Evolutionary conservation across 345 rosid genomes (phyloP), one percentile per base, ranked within the genome.

Genomic region (Brassica carinata): DNA sequence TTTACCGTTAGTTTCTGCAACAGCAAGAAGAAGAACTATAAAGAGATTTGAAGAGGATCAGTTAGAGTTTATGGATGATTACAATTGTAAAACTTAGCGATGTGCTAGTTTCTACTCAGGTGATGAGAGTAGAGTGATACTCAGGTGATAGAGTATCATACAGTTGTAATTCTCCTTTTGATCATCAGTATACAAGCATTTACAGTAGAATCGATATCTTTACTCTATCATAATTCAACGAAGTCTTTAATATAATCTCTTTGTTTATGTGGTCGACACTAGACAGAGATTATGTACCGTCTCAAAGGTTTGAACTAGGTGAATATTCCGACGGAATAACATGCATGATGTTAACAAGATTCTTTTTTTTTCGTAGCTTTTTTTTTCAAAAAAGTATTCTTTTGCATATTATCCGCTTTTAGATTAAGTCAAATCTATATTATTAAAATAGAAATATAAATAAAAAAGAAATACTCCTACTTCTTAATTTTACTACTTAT

Each of bases 301-400:
- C 8, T 48, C 71, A 5, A 19, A 65, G 38, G 51, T 66, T 64
- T 74, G n/a, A 64, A 5, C 11, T 43, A 48, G 10, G 40, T 6
- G 72, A 75, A 48, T 53, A 78, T 71, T 9, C 66, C 30, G 19
- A 34, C 65, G 65, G 66, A 53, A 65, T 71, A 33, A 9, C 71
- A 23, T 55, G 61, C 61, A 15, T 36, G 64, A 71, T 65, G 72
- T 72, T 72, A 66, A 57, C 64, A 73, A 73, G 77, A 73, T 57
- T 79, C 77, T 23, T 72, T 79, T 38, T 23, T 64, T 40, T 64
- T 23, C 19, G 63, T 33, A 18, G 3, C 4, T 48, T 26, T 64
- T 15, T 23, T 23, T 23, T 30, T 23, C 71, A 23, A 23, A 23
- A 23, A 23, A 23, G 26, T 33, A n/a, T 70, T 63, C 4, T 53